Base-by-base conservation (phyloP, 768 basidiomycete species). In the Agaricus blazei region DNA sequence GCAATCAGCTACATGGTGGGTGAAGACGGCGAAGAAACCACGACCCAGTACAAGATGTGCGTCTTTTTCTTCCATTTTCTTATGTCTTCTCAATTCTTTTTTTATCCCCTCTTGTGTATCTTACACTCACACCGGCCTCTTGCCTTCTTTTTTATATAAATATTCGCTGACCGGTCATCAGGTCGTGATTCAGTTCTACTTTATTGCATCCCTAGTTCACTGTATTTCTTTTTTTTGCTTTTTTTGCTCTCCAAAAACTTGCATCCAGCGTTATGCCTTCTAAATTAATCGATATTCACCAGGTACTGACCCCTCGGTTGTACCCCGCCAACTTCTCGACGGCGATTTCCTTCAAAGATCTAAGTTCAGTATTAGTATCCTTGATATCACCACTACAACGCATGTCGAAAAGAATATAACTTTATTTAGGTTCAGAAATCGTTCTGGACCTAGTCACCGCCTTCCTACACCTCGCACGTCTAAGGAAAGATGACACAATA, bases 1-100 rank as follows among this genome's bases (percentile, higher is more conserved):
- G 70, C 70, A 24, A 81, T 98, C 63, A 73, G 81, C 52, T 97
- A 94, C 75, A 75, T 82, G 64, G 66, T 78, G 23, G 60, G 63
- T 12, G 61, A 64, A 19, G 66, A 71, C 4, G 67, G 67, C 31
- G 72, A 77, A 52, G 67, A 63, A 24, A 58, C 62, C 19, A 54
- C 38, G 31, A 75, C 90, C 61, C 74, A 86, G 4, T 93, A 91
- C 70, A 92, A 90, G 75, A 93, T 93, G 90, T 93, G 79, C 83
- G 90, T 86, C 59, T 56, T 66, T 65, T 64, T 59, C 60, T 67
- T 63, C 56, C 23, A 46, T 50, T 55, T 44, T 54, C 55, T 47
- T 57, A 64, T 49, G 51, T 46, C 46, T 56, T 64, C 50, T 57
- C 45, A 50, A 54, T 12, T 19, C 44, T 40, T 54, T 40, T 44